Evolutionary conservation across 768 basidiomycete genomes (phyloP).

Genomic region (Naganishia vaughanmartiniae): DNA sequence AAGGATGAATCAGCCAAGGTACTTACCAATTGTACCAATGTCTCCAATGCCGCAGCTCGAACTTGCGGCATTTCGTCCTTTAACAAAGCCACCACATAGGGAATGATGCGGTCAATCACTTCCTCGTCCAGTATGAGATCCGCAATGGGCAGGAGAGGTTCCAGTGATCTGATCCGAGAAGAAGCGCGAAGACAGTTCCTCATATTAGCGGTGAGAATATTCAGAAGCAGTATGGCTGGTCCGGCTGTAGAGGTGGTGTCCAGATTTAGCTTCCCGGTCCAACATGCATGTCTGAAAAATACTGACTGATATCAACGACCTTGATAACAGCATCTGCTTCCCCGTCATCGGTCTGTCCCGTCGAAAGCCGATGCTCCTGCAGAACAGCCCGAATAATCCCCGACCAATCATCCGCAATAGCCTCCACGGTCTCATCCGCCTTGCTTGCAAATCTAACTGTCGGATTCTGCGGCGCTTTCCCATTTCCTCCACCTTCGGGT

Average conservation of each 20-base stretch:
- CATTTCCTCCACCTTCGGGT: constrained; percentile 86
- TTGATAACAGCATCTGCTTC: constrained; percentile 36
- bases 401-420: constrained; percentile 28
- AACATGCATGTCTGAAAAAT: no score
- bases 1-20: background rate
- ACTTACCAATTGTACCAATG: constrained; percentile 78
- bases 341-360: constrained; percentile 3
- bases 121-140: constrained; percentile 88
- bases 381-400: constrained; percentile 30
- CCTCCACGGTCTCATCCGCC: constrained; percentile 26
- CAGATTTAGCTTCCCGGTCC: background rate
- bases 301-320: constrained; percentile 34
- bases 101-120: constrained; percentile 86
- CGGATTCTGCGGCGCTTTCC: constrained; percentile 37
- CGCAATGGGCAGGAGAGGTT: constrained; percentile 77
- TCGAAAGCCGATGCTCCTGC: constrained; percentile 22
- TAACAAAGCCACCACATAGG: constrained; percentile 82
- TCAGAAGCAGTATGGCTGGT: constrained; percentile 80
- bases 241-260: constrained; percentile 63
- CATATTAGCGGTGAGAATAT: constrained; percentile 81
- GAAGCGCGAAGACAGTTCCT: constrained; percentile 81
- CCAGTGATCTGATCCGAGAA: constrained; percentile 78
- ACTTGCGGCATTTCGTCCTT: constrained; percentile 82
- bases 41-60: constrained; percentile 72
- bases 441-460: constrained; percentile 20